phyloP scores from a whole-genome alignment of 1,284 basidiomycete genomes.

The Boletellus sp. region DNA sequence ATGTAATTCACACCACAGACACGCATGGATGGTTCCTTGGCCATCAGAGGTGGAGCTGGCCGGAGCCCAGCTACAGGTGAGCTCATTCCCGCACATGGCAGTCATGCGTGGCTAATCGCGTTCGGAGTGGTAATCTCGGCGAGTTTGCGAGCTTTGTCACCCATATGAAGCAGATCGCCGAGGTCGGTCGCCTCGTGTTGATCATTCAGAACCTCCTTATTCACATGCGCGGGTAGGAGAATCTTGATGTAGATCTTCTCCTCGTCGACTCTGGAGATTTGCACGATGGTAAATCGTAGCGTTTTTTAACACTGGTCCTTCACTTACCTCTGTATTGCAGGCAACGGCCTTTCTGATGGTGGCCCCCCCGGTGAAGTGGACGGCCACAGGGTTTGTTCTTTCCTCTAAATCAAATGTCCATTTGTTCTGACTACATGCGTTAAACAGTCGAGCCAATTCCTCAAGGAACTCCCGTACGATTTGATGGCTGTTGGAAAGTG shows the following conservation, averaged over 20 bases:
- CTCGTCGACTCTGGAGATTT: constrained; percentile 75
- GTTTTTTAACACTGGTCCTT: neutral
- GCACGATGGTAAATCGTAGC: constrained; percentile 59
- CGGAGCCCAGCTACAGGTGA: constrained; percentile 73
- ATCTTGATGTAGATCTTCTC: constrained; percentile 61
- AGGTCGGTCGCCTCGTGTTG: constrained; percentile 34
- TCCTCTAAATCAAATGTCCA: neutral
- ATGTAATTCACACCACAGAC: constrained; percentile 75
- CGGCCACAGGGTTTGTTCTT: constrained; percentile 54
- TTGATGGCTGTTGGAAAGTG: constrained; percentile 83
- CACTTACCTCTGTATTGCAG: constrained; percentile 26
- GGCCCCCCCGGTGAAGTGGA: constrained; percentile 66
- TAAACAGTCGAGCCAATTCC: constrained; percentile 62
- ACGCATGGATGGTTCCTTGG: constrained; percentile 79
- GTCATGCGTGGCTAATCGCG: neutral
- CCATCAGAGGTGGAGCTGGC: constrained; percentile 64
- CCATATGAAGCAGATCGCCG: constrained; percentile 76
- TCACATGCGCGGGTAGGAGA: constrained; percentile 39
- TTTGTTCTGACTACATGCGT: constrained; percentile 1
- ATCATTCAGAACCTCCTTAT: neutral
- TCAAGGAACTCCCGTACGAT: constrained; percentile 78
- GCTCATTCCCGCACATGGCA: constrained; percentile 6
- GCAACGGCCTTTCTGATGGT: constrained; percentile 73
- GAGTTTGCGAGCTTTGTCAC: constrained; percentile 78
- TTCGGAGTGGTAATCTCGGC: constrained; percentile 65